These are phyloP conservation scores for Cordyceps sp. DNA, from an alignment of 2,329 filamentous ascomycete genomes.

Conservation along the genomic window DNA sequence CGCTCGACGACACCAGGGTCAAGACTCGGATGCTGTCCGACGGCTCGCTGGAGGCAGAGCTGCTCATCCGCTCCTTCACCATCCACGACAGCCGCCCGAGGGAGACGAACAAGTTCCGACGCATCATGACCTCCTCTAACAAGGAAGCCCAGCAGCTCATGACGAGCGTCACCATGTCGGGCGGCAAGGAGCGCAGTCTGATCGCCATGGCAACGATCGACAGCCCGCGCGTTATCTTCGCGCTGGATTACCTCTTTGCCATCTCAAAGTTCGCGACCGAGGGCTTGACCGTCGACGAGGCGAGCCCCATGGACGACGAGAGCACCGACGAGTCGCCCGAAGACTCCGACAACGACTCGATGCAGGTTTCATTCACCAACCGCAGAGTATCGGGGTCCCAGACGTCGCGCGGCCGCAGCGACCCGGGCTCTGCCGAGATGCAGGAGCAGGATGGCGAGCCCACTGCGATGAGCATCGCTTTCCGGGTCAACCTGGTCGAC, in stretches of 20 bases:
- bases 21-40: constrained; percentile 91
- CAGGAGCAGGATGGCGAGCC: constrained; percentile 6
- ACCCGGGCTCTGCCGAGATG: constrained; percentile 3
- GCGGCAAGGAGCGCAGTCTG: constrained; percentile 62
- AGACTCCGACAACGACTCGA: constrained; percentile 42
- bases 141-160: constrained; percentile 95
- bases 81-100: constrained; percentile 81
- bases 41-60: constrained; percentile 77
- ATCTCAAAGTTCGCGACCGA: constrained; percentile 68
- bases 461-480: constrained; percentile 62
- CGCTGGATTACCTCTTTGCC: constrained; percentile 86
- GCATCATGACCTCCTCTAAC: constrained; percentile 96
- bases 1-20: constrained; percentile 77
- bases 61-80: constrained; percentile 86
- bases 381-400: constrained; percentile 10
- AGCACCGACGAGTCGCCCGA: constrained; percentile 39
- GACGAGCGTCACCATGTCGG: constrained; percentile 88
- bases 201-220: constrained; percentile 90
- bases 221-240: constrained; percentile 87
- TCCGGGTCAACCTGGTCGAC: constrained; percentile 86
- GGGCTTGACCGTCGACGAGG: constrained; percentile 47
- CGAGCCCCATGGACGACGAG: constrained; percentile 30
- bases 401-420: constrained; percentile 10
- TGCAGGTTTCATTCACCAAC: constrained; percentile 28
- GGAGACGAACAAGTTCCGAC: constrained; percentile 89